A percentile compares a stretch with the other conserved stretches of the same genome.
phyloP scores from a whole-genome alignment of 2,329 filamentous ascomycete species.

The Macroventuria anomochaeta region DNA sequence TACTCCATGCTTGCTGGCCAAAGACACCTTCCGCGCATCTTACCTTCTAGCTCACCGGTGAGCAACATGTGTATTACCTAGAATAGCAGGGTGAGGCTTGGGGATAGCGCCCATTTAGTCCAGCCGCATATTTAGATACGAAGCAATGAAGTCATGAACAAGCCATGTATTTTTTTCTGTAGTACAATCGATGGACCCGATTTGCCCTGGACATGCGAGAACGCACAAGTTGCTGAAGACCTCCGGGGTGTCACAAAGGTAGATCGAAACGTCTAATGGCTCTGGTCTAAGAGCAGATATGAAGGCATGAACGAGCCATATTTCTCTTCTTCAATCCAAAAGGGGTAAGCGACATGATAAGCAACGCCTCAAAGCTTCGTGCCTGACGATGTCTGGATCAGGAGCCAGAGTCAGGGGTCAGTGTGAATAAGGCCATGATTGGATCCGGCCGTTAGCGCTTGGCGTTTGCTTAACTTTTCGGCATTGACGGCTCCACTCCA shows the following conservation, averaged over 20 bases:
- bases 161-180: not conserved
- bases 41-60: conserved; percentile 8
- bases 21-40: not conserved
- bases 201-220: too few relatives aligned
- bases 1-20: not conserved
- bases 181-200: too few relatives aligned
- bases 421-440: conserved; percentile 4
- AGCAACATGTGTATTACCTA: conserved; percentile 14
- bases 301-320: not conserved
- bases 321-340: not conserved
- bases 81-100: conserved; percentile 1
- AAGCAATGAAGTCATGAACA: conserved; percentile 19
- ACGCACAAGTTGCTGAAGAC: too few relatives aligned
- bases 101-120: not conserved
- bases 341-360: conserved; percentile 12
- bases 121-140: conserved; percentile 8
- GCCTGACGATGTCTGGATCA: not conserved
- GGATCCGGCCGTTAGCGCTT: conserved; percentile 17
- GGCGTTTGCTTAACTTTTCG: conserved; percentile 27
- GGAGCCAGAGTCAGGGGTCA: conserved; percentile 22
- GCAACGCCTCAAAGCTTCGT: conserved; percentile 33
- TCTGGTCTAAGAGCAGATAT: too few relatives aligned
- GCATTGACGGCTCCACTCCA: conserved; percentile 18
- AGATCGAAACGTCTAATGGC: too few relatives aligned
- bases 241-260: too few relatives aligned